A percentile compares a stretch with the other conserved stretches of the same genome.
Conservation (phyloP, 2,329 filamentous ascomycete genomes). For the Cladosporium sp. region DNA sequence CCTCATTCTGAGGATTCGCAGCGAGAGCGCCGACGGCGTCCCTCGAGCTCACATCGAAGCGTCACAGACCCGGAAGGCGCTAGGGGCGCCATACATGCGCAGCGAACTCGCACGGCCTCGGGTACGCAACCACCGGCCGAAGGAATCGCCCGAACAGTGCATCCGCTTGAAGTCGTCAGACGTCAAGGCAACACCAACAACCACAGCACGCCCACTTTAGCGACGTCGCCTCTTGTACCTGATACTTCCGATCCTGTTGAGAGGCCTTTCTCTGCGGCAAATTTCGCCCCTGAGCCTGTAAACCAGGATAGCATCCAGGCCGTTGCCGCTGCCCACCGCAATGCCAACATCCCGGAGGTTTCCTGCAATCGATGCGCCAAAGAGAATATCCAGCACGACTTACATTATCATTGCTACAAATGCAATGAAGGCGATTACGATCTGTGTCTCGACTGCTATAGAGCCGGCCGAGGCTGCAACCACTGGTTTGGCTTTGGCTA, state of each 20-base stretch:
- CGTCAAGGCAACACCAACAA: slow-evolving; percentile 12
- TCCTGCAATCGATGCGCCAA: slow-evolving; percentile 64
- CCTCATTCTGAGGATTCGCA: slow-evolving; percentile 26
- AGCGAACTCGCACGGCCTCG: slow-evolving; percentile 14
- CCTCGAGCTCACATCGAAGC: slow-evolving; percentile 41
- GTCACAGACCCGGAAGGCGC: slow-evolving; percentile 31
- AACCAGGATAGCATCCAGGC: neutral
- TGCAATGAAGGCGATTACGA: slow-evolving; percentile 70
- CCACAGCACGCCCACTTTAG: slow-evolving; percentile 17
- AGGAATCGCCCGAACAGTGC: neutral
- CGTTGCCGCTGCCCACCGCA: neutral
- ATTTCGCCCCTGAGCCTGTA: slow-evolving; percentile 25
- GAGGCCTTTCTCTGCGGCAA: slow-evolving; percentile 20
- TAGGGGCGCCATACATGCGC: neutral
- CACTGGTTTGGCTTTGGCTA: slow-evolving; percentile 87
- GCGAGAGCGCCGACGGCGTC: slow-evolving; percentile 28
- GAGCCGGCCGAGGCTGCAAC: slow-evolving; percentile 66
- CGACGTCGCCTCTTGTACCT: slow-evolving; percentile 7
- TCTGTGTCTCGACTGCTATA: slow-evolving; percentile 76
- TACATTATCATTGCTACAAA: slow-evolving; percentile 74
- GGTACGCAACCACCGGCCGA: neutral
- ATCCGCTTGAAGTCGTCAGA: slow-evolving; percentile 15
- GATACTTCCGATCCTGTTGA: slow-evolving; percentile 9
- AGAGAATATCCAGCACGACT: slow-evolving; percentile 70
- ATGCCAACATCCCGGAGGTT: neutral